Evolutionary conservation across 768 basidiomycete genomes (phyloP).

Genomic region (Tubosaeta sp.): DNA sequence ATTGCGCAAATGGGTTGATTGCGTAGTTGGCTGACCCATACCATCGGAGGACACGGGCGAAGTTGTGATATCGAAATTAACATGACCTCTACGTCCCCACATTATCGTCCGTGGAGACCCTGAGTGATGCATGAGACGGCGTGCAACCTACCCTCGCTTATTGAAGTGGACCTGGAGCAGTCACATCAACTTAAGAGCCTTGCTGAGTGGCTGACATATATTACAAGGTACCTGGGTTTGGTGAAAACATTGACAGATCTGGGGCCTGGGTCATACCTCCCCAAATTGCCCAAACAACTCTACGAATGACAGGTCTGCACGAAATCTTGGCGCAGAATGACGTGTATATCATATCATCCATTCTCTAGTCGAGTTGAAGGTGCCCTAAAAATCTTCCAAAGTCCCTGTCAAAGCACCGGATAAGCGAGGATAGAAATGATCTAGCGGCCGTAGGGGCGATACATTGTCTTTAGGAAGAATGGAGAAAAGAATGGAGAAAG

Average conservation of each 20-base stretch:
- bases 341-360: background rate
- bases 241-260: constrained; percentile 1
- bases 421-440: background rate
- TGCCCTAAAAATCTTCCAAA: background rate
- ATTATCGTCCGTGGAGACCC: background rate
- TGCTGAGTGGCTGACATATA: constrained; percentile 1
- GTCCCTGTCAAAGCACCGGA: background rate
- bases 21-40: constrained; percentile 9
- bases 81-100: background rate
- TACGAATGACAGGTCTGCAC: background rate
- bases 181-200: background rate
- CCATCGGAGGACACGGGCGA: background rate
- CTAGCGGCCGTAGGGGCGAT: background rate
- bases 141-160: background rate
- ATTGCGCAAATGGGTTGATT: constrained; percentile 8
- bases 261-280: constrained; percentile 11
- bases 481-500: background rate
- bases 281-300: background rate
- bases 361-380: background rate
- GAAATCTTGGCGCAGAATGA: background rate
- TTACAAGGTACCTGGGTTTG: constrained; percentile 8
- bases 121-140: background rate
- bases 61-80: constrained; percentile 1
- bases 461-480: background rate
- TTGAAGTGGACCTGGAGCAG: background rate